These are phyloP conservation scores for Closterium sp. DNA, from an alignment of 139 green algal species.

Conservation along the genomic window DNA sequence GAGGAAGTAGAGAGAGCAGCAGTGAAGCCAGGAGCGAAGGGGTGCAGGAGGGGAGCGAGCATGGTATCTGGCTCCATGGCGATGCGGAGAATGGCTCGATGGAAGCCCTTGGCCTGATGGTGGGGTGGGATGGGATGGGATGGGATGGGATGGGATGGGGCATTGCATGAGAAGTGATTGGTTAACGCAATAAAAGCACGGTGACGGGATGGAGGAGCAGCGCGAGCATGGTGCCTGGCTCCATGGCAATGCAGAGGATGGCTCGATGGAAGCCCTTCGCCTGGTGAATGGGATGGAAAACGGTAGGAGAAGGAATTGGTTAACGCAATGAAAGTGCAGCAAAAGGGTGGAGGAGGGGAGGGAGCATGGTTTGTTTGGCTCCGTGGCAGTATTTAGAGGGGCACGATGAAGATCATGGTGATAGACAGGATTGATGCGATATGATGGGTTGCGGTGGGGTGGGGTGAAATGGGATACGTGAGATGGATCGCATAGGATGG, in stretches of 20 bases:
- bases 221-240: neutral
- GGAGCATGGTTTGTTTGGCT: too few species aligned
- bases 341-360: too few species aligned
- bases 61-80: neutral
- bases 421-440: too few species aligned
- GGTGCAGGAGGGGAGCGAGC: neutral
- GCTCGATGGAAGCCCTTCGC: neutral
- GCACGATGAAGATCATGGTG: too few species aligned
- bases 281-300: neutral
- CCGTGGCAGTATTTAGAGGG: neutral
- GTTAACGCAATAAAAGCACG: neutral
- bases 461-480: neutral
- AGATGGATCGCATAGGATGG: neutral
- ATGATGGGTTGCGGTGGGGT: too few species aligned
- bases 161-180: too few species aligned
- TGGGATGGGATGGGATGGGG: neutral
- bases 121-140: neutral
- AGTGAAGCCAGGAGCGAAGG: neutral
- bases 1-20: neutral
- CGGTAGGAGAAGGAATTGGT: neutral
- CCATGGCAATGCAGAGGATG: neutral
- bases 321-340: too few species aligned
- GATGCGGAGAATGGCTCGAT: neutral
- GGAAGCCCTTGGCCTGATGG: neutral
- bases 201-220: neutral